Conservation (phyloP, 2,329 filamentous ascomycete species). For the Chaetothyriales sp. region DNA sequence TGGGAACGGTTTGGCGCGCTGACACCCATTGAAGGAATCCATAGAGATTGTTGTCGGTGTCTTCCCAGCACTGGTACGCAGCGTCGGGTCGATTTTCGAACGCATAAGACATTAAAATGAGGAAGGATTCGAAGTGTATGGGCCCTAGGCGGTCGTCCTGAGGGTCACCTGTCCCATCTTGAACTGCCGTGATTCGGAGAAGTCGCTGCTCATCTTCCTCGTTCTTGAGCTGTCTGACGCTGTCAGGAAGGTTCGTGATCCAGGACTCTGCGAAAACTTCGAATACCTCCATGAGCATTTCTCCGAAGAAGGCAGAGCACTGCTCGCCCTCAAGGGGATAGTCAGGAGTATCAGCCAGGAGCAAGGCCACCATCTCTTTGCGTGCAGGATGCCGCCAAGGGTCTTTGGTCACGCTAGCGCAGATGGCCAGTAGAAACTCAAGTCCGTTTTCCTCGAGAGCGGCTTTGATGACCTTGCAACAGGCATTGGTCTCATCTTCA, state of each 20-base stretch:
- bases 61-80: conserved; percentile 79
- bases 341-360: conserved; percentile 65
- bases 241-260: conserved; percentile 89
- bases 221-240: conserved; percentile 67
- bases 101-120: conserved; percentile 81
- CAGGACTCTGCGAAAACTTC: conserved; percentile 84
- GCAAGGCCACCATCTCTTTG: conserved; percentile 63
- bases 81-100: conserved; percentile 77
- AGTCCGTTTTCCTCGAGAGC: conserved; percentile 79
- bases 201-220: conserved; percentile 73
- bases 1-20: conserved; percentile 81
- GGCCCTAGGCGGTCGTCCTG: conserved; percentile 32
- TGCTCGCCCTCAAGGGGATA: conserved; percentile 50
- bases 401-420: conserved; percentile 63
- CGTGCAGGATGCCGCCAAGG: conserved; percentile 84
- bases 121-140: conserved; percentile 66
- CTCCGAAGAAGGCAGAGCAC: conserved; percentile 60
- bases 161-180: conserved; percentile 31
- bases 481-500: conserved; percentile 33
- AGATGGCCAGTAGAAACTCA: conserved; percentile 77
- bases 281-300: conserved; percentile 62
- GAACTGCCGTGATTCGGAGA: conserved; percentile 32
- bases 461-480: conserved; percentile 60
- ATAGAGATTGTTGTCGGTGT: conserved; percentile 81
- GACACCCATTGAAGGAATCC: conserved; percentile 98